phyloP scores from a whole-genome alignment of 164 flowering plant genomes.

The Paratinospora sagittata region DNA sequence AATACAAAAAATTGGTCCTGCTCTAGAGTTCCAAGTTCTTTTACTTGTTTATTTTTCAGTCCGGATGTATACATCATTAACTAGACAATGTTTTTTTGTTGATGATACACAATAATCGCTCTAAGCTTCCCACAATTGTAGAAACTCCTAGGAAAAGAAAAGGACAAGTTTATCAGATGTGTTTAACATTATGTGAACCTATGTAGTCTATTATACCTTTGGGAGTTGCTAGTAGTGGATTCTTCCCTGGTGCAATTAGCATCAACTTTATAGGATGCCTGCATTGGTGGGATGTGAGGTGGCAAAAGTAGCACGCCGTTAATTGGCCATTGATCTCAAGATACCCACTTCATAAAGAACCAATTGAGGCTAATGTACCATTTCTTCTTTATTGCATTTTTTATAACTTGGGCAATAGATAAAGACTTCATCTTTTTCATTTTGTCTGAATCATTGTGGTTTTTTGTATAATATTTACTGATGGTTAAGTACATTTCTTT shows the following conservation, averaged over 20 bases:
- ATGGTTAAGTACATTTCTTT: neutral
- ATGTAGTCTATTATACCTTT: neutral
- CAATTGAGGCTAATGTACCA: neutral
- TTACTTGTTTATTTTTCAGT: neutral
- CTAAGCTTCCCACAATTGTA: neutral
- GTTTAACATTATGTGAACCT: neutral
- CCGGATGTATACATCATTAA: too few species aligned
- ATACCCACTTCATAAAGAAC: neutral
- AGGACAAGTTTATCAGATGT: neutral
- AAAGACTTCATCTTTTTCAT: neutral
- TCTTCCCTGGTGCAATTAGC: slow-evolving; percentile 5
- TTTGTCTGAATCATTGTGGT: neutral
- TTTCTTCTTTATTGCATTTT: neutral
- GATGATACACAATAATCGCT: neutral
- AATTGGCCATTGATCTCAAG: neutral
- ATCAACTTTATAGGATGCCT: slow-evolving; percentile 3
- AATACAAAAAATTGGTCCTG: too few species aligned
- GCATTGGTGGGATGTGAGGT: neutral
- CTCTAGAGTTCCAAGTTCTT: neutral
- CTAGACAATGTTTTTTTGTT: neutral
- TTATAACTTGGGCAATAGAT: neutral
- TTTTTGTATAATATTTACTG: neutral
- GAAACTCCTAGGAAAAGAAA: too few species aligned
- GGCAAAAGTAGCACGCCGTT: neutral
- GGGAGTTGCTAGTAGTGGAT: neutral